Conservation (phyloP, 2,329 filamentous ascomycete species). For the Stylonectria norvegica region DNA sequence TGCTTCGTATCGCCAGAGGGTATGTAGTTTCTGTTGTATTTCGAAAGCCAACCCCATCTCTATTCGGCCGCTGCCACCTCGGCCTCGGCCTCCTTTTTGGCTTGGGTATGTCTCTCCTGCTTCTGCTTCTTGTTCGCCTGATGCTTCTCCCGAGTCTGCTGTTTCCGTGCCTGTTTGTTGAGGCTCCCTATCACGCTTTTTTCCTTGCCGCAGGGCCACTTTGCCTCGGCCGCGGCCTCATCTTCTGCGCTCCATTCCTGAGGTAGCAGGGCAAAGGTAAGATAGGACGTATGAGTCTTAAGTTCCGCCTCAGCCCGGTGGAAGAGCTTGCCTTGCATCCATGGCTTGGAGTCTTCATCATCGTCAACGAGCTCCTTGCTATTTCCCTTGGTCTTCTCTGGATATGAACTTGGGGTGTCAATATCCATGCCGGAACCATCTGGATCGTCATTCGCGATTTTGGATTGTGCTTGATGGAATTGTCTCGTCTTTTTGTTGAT, state of each 20-base stretch:
- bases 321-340: slow-evolving; percentile 72
- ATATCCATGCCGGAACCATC: slow-evolving; percentile 41
- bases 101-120: slow-evolving; percentile 16
- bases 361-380: slow-evolving; percentile 24
- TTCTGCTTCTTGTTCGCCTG: slow-evolving; percentile 46
- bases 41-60: too few species aligned
- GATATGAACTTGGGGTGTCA: slow-evolving; percentile 29
- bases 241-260: slow-evolving; percentile 80
- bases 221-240: slow-evolving; percentile 63
- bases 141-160: slow-evolving; percentile 53
- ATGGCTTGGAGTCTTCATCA: slow-evolving; percentile 48
- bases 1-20: too few species aligned
- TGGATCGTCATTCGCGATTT: slow-evolving; percentile 13
- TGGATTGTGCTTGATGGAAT: slow-evolving; percentile 50
- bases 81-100: slow-evolving; percentile 13
- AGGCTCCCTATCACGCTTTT: slow-evolving; percentile 50
- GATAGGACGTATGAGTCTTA: slow-evolving; percentile 95
- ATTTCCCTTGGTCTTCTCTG: slow-evolving; percentile 21
- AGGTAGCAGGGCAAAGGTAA: slow-evolving; percentile 90
- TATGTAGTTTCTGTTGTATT: too few species aligned
- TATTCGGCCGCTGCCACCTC: slow-evolving; percentile 9
- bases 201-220: slow-evolving; percentile 60
- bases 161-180: slow-evolving; percentile 53
- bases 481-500: slow-evolving; percentile 68
- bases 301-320: slow-evolving; percentile 83